Percentiles rank a stretch among this genome's conserved stretches.
phyloP scores from a whole-genome alignment of 768 basidiomycete species.

The Plicaturopsis crispa region DNA sequence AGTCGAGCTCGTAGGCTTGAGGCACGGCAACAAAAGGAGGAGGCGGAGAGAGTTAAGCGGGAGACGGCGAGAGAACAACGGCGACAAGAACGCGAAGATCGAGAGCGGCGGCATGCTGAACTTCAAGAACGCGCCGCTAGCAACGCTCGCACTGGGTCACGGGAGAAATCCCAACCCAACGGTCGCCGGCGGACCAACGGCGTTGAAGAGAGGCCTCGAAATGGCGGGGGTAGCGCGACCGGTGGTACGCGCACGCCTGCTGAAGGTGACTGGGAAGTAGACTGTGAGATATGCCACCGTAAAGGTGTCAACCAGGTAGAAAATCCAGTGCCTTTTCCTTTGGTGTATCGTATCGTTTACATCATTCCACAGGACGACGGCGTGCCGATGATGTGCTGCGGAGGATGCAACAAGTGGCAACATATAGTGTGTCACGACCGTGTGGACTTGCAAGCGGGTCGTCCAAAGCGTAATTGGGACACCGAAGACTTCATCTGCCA shows the following conservation, averaged over 20 bases:
- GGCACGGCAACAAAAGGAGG: slow-evolving; percentile 49
- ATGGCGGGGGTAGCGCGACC: slow-evolving; percentile 13
- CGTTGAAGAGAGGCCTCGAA: slow-evolving; percentile 9
- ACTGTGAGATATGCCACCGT: slow-evolving; percentile 80
- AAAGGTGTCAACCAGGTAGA: slow-evolving; percentile 68
- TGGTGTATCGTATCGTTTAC: slow-evolving; percentile 4
- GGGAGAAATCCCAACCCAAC: slow-evolving; percentile 3
- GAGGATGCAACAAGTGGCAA: slow-evolving; percentile 80
- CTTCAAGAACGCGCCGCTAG: slow-evolving; percentile 20
- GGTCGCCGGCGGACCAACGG: not conserved
- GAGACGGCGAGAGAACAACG: slow-evolving; percentile 56
- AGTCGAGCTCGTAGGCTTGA: slow-evolving; percentile 55
- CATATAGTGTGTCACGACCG: slow-evolving; percentile 81
- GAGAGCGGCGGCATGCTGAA: slow-evolving; percentile 18
- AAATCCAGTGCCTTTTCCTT: slow-evolving; percentile 7
- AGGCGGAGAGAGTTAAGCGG: slow-evolving; percentile 40
- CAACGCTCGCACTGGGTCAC: slow-evolving; percentile 1
- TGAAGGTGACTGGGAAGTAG: slow-evolving; percentile 74
- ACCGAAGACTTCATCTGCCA: slow-evolving; percentile 75
- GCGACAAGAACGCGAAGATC: slow-evolving; percentile 38
- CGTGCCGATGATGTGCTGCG: slow-evolving; percentile 74
- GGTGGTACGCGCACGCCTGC: slow-evolving; percentile 44
- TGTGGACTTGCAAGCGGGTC: slow-evolving; percentile 56
- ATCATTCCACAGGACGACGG: slow-evolving; percentile 60
- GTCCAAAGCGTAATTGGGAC: slow-evolving; percentile 74